A percentile compares a stretch with the other conserved stretches of the same genome.
phyloP scores from a whole-genome alignment of 768 basidiomycete species.

The Podaxis rugospora region DNA sequence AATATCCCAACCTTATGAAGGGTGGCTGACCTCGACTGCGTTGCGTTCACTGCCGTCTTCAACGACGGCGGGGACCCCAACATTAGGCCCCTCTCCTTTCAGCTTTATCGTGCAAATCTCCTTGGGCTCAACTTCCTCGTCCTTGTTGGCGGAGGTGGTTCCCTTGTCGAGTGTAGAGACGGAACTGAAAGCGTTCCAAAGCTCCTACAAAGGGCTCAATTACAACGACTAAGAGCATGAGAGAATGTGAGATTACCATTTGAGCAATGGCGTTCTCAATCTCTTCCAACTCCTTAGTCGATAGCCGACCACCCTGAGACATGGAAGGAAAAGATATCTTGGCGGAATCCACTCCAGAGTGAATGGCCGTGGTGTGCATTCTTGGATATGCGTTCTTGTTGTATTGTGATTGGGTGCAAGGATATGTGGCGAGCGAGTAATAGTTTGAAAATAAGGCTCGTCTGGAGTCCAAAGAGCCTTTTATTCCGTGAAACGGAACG shows the following conservation, averaged over 20 bases:
- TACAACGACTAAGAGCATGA: neutral
- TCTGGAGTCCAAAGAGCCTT: neutral
- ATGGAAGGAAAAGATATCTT: neutral
- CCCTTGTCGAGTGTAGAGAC: neutral
- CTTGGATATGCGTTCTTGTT: neutral
- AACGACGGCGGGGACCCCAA: too few species aligned
- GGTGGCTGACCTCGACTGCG: neutral
- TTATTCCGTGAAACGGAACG: neutral
- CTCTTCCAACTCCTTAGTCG: neutral
- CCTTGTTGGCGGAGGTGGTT: neutral
- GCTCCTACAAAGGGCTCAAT: neutral
- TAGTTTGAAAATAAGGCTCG: neutral
- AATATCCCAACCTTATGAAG: neutral
- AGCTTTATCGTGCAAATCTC: too few species aligned
- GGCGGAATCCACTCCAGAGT: neutral
- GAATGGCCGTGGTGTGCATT: neutral
- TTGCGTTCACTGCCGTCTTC: neutral
- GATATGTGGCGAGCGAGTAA: neutral
- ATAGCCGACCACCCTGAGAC: neutral
- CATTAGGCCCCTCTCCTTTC: too few species aligned
- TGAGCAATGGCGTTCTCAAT: neutral
- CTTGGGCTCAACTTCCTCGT: neutral
- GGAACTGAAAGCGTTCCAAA: neutral
- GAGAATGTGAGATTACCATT: neutral
- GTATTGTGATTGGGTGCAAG: neutral